These are phyloP conservation scores for Tolypocladium paradoxum DNA, from an alignment of 2,329 filamentous ascomycete species.

Conservation along the genomic window DNA sequence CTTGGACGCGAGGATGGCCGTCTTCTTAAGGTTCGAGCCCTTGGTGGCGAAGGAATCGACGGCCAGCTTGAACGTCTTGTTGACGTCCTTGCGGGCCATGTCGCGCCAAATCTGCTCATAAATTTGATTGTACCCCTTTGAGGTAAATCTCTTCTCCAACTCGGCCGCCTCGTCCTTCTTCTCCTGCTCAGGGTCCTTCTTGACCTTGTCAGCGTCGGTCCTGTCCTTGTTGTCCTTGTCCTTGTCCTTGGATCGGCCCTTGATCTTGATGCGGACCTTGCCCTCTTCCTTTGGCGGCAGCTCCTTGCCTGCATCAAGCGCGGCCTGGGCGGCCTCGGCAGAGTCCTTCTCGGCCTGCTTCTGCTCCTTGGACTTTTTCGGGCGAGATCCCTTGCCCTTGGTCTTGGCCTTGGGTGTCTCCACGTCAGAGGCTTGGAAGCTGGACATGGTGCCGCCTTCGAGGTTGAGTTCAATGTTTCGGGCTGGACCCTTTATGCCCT, in stretches of 20 bases:
- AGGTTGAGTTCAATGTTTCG: constrained; percentile 65
- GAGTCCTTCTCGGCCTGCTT: constrained; percentile 73
- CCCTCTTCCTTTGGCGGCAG: constrained; percentile 46
- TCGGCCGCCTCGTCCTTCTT: constrained; percentile 40
- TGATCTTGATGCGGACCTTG: constrained; percentile 55
- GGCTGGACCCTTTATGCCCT: constrained; percentile 70
- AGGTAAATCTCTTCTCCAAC: constrained; percentile 60
- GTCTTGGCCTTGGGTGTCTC: constrained; percentile 39
- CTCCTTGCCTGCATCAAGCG: constrained; percentile 68
- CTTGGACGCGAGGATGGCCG: constrained; percentile 89
- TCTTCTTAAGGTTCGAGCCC: constrained; percentile 94
- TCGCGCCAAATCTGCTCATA: constrained; percentile 98
- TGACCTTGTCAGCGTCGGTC: constrained; percentile 27
- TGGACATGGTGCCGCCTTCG: constrained; percentile 76
- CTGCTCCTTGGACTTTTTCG: constrained; percentile 84
- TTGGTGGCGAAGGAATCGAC: constrained; percentile 77
- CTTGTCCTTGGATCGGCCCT: constrained; percentile 36
- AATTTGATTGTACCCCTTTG: constrained; percentile 91
- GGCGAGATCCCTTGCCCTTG: constrained; percentile 53
- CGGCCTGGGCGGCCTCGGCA: constrained; percentile 79
- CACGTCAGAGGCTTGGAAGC: constrained; percentile 60
- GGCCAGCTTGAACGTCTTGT: constrained; percentile 84
- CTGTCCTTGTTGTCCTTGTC: constrained; percentile 37
- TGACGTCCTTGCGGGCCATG: constrained; percentile 83
- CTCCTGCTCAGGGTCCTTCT: constrained; percentile 39